Conservation (phyloP, 2,329 filamentous ascomycete species). For the Diaporthe eres region DNA sequence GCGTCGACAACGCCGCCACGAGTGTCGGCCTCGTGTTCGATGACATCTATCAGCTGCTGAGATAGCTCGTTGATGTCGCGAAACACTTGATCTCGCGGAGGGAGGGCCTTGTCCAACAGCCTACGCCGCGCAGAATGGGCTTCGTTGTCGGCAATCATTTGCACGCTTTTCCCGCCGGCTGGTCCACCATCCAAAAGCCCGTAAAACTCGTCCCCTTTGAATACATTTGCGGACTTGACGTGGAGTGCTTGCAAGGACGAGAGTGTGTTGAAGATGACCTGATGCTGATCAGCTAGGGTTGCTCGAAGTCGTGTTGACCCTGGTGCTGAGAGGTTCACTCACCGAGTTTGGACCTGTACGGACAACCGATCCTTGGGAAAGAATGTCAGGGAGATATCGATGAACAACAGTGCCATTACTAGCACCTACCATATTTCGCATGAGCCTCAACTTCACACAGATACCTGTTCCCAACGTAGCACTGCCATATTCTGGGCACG, state of each 20-base stretch:
- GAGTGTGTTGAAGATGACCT: slow-evolving; percentile 21
- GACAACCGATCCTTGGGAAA: slow-evolving; percentile 11
- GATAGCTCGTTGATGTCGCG: slow-evolving; percentile 15
- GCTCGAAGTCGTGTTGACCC: neutral
- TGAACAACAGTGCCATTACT: accelerated
- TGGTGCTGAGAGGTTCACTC: no score
- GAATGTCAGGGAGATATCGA: neutral
- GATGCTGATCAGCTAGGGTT: neutral
- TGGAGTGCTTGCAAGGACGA: slow-evolving; percentile 15
- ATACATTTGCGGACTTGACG: neutral
- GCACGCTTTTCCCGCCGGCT: slow-evolving; percentile 11
- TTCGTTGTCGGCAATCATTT: slow-evolving; percentile 16
- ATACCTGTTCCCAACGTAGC: slow-evolving; percentile 12
- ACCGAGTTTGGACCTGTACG: slow-evolving; percentile 16
- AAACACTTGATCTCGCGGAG: slow-evolving; percentile 3
- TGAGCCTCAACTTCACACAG: slow-evolving; percentile 2
- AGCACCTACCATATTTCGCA: neutral
- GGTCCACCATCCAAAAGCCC: neutral
- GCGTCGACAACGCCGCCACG: neutral
- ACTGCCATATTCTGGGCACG: slow-evolving; percentile 20
- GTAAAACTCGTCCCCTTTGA: slow-evolving; percentile 24
- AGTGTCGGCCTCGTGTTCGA: neutral
- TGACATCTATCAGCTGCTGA: neutral
- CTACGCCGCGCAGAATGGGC: slow-evolving; percentile 10
- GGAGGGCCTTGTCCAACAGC: slow-evolving; percentile 8